Conservation (phyloP, 2,329 filamentous ascomycete genomes). For the Monosporascus sp. region DNA sequence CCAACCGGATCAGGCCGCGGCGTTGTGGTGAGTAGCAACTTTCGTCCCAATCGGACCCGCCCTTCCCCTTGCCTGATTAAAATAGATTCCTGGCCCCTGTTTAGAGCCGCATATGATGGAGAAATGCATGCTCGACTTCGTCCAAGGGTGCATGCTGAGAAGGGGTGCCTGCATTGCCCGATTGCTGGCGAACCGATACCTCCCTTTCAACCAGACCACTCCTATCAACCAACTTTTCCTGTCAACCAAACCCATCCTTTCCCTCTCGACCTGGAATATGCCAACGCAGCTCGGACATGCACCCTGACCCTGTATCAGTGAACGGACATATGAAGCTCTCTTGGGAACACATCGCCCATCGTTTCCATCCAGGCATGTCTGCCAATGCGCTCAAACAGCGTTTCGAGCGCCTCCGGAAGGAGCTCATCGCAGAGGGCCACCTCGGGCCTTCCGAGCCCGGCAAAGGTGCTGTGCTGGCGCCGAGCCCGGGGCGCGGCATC, state of each 20-base stretch:
- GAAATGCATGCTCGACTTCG: slow-evolving; percentile 36
- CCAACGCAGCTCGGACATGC: too few relatives aligned
- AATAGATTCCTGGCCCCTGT: not conserved
- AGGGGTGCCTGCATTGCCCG: not conserved
- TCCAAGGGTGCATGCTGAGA: slow-evolving; percentile 33
- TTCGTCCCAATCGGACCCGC: not conserved
- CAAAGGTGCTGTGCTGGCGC: too few relatives aligned
- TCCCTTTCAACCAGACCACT: too few relatives aligned
- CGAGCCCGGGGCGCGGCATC: slow-evolving; percentile 21
- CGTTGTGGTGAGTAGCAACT: slow-evolving; percentile 34
- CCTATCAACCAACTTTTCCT: too few relatives aligned
- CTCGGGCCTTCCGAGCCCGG: slow-evolving; percentile 30
- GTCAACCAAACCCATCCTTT: too few relatives aligned
- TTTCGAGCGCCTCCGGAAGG: slow-evolving; percentile 29
- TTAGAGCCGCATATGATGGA: slow-evolving; percentile 41
- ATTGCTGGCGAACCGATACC: too few relatives aligned
- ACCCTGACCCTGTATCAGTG: too few relatives aligned
- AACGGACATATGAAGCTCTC: slow-evolving; percentile 29
- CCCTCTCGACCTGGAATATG: too few relatives aligned
- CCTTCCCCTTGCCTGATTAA: not conserved
- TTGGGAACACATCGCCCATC: slow-evolving; percentile 36
- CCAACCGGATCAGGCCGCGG: slow-evolving; percentile 31
- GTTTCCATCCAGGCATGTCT: slow-evolving; percentile 36
- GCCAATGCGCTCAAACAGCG: slow-evolving; percentile 34
- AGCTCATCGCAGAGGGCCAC: slow-evolving; percentile 34